Evolutionary conservation across 805 yeast species (phyloP), one percentile per base, ranked within the genome.

Genomic region (Starmera pachycereana): DNA sequence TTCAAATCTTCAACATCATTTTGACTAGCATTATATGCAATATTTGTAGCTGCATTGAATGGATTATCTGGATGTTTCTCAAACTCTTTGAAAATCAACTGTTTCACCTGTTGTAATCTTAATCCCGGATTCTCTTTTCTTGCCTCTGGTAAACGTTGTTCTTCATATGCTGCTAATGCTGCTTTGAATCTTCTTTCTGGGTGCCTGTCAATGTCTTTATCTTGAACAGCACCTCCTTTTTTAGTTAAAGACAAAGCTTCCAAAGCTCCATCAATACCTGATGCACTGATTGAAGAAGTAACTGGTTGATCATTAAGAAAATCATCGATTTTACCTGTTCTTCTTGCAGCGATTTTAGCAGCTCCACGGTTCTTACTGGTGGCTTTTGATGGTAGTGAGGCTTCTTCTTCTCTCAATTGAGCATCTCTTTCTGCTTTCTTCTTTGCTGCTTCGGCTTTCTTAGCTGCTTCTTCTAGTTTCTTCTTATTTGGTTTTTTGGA

Each of bases 131-230:
- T 67, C 59, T 85, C 95, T 56, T 76, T 69, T 60, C 79, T 77
- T 40, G 81, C 42, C 53, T 81, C 86, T 6, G 92, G 90, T 33
- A 81, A 55, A 51, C 90, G 71, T 41, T 68, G 64, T 45, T 78
- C 90, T 51, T 84, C 86, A 53, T 63, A 85, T 1, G 84, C 86
- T 11, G 75, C 69, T 41, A 68, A 67, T 0, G 95, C 95, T 22
- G 90, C 86, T 65, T 84, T 85, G 61, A 80, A 82, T 55, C 95
- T 74, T 62, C 94, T 75, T 65, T 85, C 95, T 9, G 95, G 95
- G 51, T 85, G 95, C 59, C 87, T 77, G 44, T 85, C 95, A 39
- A 85, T 67, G 39, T 77, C 85, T 53, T 78, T 78, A 44, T 62
- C 63, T 33, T 65, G 60, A 29, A 80, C 79, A 39, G 76, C 81